These are phyloP conservation scores for Sordariomycetes sp. DNA, from an alignment of 2,329 filamentous ascomycete genomes.

Conservation along the genomic window DNA sequence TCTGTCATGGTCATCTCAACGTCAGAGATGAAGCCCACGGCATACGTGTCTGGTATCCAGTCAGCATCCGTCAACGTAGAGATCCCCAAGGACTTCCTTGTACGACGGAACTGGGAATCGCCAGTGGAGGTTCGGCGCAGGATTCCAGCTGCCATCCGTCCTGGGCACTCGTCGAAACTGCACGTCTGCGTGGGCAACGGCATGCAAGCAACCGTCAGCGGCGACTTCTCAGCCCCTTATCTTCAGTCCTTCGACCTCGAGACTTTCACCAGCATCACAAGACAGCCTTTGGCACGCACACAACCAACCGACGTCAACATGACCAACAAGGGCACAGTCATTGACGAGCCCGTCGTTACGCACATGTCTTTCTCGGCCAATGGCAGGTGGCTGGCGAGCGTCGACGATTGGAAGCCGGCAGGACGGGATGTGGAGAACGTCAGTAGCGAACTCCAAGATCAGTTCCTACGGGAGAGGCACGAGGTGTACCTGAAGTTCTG, in stretches of 20 bases:
- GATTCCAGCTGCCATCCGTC: conserved; percentile 54
- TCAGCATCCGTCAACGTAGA: conserved; percentile 41
- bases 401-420: conserved; percentile 83
- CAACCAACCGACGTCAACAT: conserved; percentile 76
- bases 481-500: conserved; percentile 91
- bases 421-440: conserved; percentile 51
- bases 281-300: conserved; percentile 81
- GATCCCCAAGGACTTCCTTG: conserved; percentile 41
- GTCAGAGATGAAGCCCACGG: conserved; percentile 74
- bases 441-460: conserved; percentile 24
- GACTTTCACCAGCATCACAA: conserved; percentile 66
- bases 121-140: conserved; percentile 33
- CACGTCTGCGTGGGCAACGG: conserved; percentile 59
- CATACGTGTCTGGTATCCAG: conserved; percentile 79
- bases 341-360: conserved; percentile 71
- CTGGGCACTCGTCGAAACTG: conserved; percentile 52
- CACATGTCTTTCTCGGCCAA: conserved; percentile 69
- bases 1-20: conserved; percentile 86
- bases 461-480: conserved; percentile 40
- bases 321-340: conserved; percentile 58
- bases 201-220: conserved; percentile 45
- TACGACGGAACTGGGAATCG: conserved; percentile 40
- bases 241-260: conserved; percentile 85
- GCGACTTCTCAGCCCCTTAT: conserved; percentile 41
- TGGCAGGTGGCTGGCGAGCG: conserved; percentile 81